These are phyloP conservation scores for Arctium minus DNA, from an alignment of 129 eudicot genomes.

Conservation along the genomic window DNA sequence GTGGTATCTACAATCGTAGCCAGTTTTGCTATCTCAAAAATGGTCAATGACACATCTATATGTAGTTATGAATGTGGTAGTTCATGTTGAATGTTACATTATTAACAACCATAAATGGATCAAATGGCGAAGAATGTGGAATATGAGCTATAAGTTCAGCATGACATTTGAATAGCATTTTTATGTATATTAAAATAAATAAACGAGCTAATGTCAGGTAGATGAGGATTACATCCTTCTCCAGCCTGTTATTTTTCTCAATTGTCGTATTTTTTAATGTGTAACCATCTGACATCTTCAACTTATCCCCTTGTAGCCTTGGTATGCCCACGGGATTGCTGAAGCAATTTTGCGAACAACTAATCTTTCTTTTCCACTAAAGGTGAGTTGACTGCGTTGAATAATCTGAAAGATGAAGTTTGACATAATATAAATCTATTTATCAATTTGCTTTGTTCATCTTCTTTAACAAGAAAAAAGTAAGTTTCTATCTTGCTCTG, in stretches of 20 bases:
- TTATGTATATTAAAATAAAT: neutral
- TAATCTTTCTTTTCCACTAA: slow-evolving; percentile 87
- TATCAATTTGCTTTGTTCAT: neutral
- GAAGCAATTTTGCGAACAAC: slow-evolving; percentile 93
- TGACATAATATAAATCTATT: neutral
- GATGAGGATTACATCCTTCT: neutral
- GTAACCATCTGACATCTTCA: slow-evolving; percentile 1
- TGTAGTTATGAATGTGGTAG: neutral
- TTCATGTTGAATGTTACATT: slow-evolving; percentile 6
- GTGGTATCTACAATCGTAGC: neutral
- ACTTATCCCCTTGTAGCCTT: slow-evolving; percentile 56
- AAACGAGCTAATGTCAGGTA: neutral
- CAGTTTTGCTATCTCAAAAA: neutral
- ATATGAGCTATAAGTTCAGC: neutral
- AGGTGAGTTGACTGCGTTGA: slow-evolving; percentile 42
- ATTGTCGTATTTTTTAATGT: neutral
- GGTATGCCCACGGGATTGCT: slow-evolving; percentile 99
- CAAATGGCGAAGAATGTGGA: neutral
- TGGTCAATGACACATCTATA: neutral
- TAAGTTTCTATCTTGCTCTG: slow-evolving; percentile 7
- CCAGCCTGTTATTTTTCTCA: neutral
- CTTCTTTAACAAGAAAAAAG: neutral
- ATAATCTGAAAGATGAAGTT: neutral
- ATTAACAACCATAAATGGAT: neutral
- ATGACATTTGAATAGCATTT: neutral